phyloP scores from a whole-genome alignment of 345 rosid species.

The Gossypium longicalyx region DNA sequence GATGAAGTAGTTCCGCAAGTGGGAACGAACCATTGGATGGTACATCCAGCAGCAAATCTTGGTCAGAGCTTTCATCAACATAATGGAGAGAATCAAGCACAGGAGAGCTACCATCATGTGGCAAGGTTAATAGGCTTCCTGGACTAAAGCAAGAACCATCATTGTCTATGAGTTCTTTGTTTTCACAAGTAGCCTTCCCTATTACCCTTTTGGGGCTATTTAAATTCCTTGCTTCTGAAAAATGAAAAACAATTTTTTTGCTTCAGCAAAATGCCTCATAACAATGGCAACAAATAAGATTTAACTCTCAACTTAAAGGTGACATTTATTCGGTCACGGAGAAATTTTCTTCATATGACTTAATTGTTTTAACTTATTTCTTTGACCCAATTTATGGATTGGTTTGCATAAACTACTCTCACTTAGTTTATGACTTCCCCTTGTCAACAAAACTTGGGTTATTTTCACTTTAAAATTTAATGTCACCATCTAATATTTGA shows the following conservation, averaged over 20 bases:
- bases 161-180: conserved; percentile 52
- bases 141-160: conserved; percentile 71
- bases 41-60: conserved; percentile 77
- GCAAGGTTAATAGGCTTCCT: conserved; percentile 61
- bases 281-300: neutral
- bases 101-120: conserved; percentile 54
- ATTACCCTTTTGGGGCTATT: conserved; percentile 65
- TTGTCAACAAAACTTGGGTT: neutral
- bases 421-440: neutral
- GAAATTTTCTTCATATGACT: neutral
- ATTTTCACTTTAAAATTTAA: neutral
- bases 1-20: conserved; percentile 84
- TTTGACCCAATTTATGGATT: neutral
- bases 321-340: neutral
- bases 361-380: neutral
- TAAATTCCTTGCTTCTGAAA: conserved; percentile 53
- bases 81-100: conserved; percentile 50
- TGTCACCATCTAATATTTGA: neutral
- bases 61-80: conserved; percentile 58
- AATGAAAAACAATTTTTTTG: neutral
- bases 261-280: neutral
- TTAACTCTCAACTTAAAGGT: neutral
- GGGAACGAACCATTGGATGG: conserved; percentile 81
- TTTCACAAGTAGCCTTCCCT: conserved; percentile 46
- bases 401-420: too few relatives aligned